Evolutionary conservation across 164 flowering plant species (phyloP), one percentile per base, ranked within the genome.

Genomic region (Magnolia officinalis): DNA sequence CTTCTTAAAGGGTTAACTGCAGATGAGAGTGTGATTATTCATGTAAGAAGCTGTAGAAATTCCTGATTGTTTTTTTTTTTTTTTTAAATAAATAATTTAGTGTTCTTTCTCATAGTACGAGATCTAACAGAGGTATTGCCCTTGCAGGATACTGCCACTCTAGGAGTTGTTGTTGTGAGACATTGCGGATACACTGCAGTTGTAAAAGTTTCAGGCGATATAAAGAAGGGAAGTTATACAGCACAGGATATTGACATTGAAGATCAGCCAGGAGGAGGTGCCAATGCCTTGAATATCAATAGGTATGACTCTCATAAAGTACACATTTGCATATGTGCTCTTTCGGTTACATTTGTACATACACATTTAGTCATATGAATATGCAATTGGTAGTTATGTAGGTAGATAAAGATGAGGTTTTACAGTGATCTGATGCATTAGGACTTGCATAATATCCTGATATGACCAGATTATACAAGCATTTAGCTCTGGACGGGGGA

Each of bases 1-100:
- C 82, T 96, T 71, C 87, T 96, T 45, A 96, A 94, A 83, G 99
- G 99, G 74, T 61, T 96, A 24, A 91, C 98, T 72, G 98, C 97
- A 55, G 94, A 93, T 83, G 99, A 96, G 82, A 96, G 83, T 86
- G 97, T 90, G 4, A 84, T 85, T 76, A 86, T 92, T 78, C 93
- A 85, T 84, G 99, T 95, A 84, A 85, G 97, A 76, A 73, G n/a
- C n/a, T 70, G 26, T 21, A 26, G 55, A 63, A 74, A 78, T 45
- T 66, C 29, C 50, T 21, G 58, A 14, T 66, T n/a, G n/a, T n/a
- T 74, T 59, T 31, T 20, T 11, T 21, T 63, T 37, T 52, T 50
- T 52, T 72, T 24, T 4, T 14, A 13, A 3, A 14, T 67, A 68
- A 13, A 11, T 68, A 26, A 65, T 65, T 19, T 19, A 68, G 50